Conservation (phyloP, 345 rosid species). For the Eucalyptus erythrocorys region DNA sequence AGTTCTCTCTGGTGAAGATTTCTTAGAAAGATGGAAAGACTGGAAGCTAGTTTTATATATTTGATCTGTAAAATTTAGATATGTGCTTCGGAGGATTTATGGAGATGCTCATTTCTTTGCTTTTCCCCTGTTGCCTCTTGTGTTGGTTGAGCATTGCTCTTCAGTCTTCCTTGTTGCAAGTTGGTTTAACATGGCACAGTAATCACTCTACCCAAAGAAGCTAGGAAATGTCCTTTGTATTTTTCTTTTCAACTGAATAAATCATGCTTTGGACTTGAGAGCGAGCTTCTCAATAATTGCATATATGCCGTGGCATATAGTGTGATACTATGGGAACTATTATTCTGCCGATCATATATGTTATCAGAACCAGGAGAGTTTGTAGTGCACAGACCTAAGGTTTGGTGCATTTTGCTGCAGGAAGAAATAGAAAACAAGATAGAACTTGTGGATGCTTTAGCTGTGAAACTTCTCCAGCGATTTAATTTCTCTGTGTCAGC, state of each 20-base stretch:
- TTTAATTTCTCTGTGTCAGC: conserved; percentile 63
- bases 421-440: conserved; percentile 89
- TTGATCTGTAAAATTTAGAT: neutral
- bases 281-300: neutral
- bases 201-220: neutral
- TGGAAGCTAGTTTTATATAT: rapidly evolving
- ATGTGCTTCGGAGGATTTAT: neutral
- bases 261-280: neutral
- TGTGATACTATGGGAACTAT: neutral
- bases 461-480: conserved; percentile 73
- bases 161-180: neutral
- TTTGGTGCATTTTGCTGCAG: conserved; percentile 23
- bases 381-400: neutral
- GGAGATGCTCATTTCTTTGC: neutral
- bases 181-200: neutral
- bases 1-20: neutral
- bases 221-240: rapidly evolving
- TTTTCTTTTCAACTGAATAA: neutral
- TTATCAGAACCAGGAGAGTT: neutral
- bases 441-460: conserved; percentile 90
- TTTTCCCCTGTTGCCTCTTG: neutral
- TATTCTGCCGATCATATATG: rapidly evolving
- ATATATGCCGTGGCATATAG: neutral
- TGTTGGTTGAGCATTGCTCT: neutral
- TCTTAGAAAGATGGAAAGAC: rapidly evolving